Evolutionary conservation across 345 rosid genomes (phyloP), one percentile per base, ranked within the genome.

Genomic region (Anacardium occidentale): DNA sequence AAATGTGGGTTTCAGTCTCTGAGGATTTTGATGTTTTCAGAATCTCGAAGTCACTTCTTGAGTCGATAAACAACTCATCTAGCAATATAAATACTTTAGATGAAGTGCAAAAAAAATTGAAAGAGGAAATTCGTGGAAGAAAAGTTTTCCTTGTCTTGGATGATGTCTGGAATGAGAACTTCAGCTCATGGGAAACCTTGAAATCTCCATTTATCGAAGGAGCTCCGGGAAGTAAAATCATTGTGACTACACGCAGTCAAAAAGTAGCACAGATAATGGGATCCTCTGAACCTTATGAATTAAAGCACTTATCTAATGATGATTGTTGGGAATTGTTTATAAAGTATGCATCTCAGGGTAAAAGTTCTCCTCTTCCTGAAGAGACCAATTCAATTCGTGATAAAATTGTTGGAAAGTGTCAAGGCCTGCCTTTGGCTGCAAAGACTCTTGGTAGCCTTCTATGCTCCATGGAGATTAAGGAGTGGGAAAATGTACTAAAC

Each of bases 341-440:
- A 0, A 7, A 37, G 40, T 6, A 37, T 37, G 40, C 40, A 37
- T 6, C 5, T 37, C 7, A 0, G 7, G 40, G 40, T 37, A 37
- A 5, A 13, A 45, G 6, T 53, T 0, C 3, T 8, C 1, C 3
- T 18, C 25, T 3, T 4, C 20, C 52, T 5, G 48, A 10, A 37
- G 2, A 20, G 32, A 37, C 42, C 42, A 7, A 37, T 34, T 34
- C 37, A 34, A 34, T 5, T 5, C 8, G 42, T 37, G 1, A 5
- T 1, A 37, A 7, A 37, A 7, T 37, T 37, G 1, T 37, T 37
- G 14, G 6, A 10, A 64, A 68, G 51, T 74, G 69, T 68, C 25
- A 26, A 15, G 78, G 78, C 0, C 32, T 68, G 54, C 69, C 78
- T 6, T 18, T 54, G 69, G 78, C 73, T 10, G 74, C 59, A 52